A percentile compares a stretch with the other conserved stretches of the same genome.
phyloP scores from a whole-genome alignment of 257 asterid genomes.

The Solanum ossicruentum region DNA sequence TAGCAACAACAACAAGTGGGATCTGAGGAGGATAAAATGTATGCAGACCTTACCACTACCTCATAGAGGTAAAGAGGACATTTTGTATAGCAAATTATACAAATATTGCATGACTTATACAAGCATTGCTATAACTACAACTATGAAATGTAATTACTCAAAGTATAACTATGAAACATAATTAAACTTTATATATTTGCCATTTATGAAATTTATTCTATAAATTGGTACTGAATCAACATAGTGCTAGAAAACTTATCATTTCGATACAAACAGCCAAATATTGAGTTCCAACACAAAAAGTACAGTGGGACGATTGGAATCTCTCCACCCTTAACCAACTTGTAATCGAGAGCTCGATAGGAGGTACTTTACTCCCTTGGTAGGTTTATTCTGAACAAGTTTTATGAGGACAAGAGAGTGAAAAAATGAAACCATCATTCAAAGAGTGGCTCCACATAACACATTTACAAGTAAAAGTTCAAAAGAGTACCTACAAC shows the following conservation, averaged over 20 bases:
- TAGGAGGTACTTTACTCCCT: neutral
- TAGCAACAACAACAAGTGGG: no score
- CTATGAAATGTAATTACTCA: no score
- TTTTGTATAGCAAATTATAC: no score
- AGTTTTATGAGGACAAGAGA: neutral
- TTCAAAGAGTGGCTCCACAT: neutral
- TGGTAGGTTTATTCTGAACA: neutral
- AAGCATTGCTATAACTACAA: no score
- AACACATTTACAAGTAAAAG: neutral
- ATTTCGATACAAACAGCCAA: neutral
- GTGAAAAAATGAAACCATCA: neutral
- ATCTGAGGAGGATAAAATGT: no score
- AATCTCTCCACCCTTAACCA: neutral
- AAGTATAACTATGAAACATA: no score
- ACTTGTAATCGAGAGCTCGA: neutral
- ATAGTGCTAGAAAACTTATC: neutral
- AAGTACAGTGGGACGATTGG: neutral
- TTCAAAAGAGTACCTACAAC: neutral
- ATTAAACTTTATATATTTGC: no score
- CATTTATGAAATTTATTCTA: no score
- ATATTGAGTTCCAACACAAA: neutral
- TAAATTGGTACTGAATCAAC: neutral
- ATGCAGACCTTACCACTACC: no score
- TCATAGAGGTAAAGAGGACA: no score
- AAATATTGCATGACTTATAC: no score